These are phyloP conservation scores for Isatis tinctoria DNA, from an alignment of 345 rosid species.

Conservation along the genomic window DNA sequence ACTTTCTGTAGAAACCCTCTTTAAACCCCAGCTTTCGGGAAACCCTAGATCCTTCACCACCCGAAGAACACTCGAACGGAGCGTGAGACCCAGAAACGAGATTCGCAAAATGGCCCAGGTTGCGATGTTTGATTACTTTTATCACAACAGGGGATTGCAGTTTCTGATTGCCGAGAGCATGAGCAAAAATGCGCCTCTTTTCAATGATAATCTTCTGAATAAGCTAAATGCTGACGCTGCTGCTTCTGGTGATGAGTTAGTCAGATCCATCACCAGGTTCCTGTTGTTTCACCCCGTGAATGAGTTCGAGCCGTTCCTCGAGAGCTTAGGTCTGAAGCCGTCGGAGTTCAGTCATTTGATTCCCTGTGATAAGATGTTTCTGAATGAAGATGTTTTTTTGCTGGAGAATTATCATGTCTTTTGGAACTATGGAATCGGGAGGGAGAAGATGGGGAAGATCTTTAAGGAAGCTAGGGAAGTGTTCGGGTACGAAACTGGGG, in stretches of 20 bases:
- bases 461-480: constrained; percentile 54
- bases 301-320: constrained; percentile 86
- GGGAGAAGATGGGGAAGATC: constrained; percentile 53
- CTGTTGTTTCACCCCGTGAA: constrained; percentile 75
- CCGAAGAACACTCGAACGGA: not conserved
- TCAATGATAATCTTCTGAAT: constrained; percentile 44
- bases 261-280: constrained; percentile 41
- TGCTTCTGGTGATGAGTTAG: not conserved
- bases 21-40: constrained; percentile 9
- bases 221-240: constrained; percentile 17
- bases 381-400: constrained; percentile 61
- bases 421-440: constrained; percentile 52
- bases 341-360: constrained; percentile 44
- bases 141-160: constrained; percentile 56
- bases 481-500: constrained; percentile 49
- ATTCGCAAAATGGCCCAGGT: constrained; percentile 40
- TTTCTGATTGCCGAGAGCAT: constrained; percentile 60
- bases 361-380: constrained; percentile 48
- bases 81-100: not conserved
- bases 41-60: constrained; percentile 48
- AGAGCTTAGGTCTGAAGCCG: constrained; percentile 68
- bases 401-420: constrained; percentile 61
- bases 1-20: constrained; percentile 20
- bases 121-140: constrained; percentile 68
- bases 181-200: constrained; percentile 64